Conservation (phyloP, 2,329 filamentous ascomycete genomes). For the Graphilbum sp. region DNA sequence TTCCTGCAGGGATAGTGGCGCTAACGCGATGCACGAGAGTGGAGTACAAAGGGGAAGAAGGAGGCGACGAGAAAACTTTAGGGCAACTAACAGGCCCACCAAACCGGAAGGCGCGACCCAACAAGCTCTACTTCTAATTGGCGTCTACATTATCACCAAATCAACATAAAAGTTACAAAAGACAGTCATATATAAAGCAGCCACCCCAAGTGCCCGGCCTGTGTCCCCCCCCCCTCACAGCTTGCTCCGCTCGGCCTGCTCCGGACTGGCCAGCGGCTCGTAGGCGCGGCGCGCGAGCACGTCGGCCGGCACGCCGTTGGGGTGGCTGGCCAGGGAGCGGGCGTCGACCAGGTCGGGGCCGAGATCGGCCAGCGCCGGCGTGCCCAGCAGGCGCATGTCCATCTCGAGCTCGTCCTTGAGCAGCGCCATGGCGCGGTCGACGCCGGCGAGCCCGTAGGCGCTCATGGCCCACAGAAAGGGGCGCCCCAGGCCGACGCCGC, state of each 20-base stretch:
- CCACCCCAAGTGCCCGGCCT: not conserved
- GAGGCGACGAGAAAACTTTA: too few species aligned
- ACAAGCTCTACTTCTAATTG: too few species aligned
- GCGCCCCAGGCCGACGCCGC: conserved; percentile 81
- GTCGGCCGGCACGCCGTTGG: conserved; percentile 31
- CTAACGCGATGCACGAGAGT: not conserved
- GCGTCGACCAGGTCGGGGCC: conserved; percentile 69
- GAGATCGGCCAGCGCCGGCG: conserved; percentile 56
- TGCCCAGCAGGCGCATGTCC: conserved; percentile 93
- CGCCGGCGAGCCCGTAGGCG: conserved; percentile 72
- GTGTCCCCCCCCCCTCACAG: conserved; percentile 17
- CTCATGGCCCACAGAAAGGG: conserved; percentile 96
- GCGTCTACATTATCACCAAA: too few species aligned
- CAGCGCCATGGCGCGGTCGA: conserved; percentile 82
- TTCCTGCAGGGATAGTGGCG: not conserved
- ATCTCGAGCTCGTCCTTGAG: conserved; percentile 96
- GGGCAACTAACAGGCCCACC: too few species aligned
- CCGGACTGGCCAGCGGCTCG: conserved; percentile 34
- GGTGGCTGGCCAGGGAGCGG: conserved; percentile 44
- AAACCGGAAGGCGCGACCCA: too few species aligned
- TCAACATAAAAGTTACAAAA: not conserved
- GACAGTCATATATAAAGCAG: not conserved
- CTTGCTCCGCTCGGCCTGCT: conserved; percentile 31
- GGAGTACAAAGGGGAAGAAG: not conserved
- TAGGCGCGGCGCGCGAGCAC: conserved; percentile 32